Evolutionary conservation across 495 filamentous ascomycete genomes (phyloP).

Genomic region (Penicillium mononematosum): DNA sequence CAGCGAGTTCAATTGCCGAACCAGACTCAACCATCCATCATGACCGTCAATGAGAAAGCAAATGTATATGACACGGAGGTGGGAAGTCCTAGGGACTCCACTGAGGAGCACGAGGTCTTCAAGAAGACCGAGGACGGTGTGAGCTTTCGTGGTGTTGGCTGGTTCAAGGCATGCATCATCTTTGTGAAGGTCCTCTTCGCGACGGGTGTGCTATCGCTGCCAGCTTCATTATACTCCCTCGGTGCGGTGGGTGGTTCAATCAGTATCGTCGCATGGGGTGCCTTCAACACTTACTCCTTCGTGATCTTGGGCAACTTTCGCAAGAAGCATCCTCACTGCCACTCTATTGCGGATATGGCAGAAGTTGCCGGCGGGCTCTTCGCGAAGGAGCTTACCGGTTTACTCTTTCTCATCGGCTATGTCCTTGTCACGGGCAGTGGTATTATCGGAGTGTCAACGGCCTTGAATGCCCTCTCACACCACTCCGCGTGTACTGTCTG

Average conservation of each 20-base stretch:
- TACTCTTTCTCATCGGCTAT: constrained; percentile 47
- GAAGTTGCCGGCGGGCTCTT: constrained; percentile 58
- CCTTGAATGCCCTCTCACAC: constrained; percentile 48
- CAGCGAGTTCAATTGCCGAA: not conserved
- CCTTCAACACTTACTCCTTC: constrained; percentile 53
- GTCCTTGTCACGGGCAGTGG: constrained; percentile 45
- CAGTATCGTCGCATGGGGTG: constrained; percentile 55
- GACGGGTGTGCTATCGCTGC: constrained; percentile 60
- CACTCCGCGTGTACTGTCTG: constrained; percentile 51
- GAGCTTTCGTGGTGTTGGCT: constrained; percentile 54
- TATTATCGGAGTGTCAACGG: constrained; percentile 50
- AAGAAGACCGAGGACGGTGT: constrained; percentile 47
- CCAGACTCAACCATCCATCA: not conserved
- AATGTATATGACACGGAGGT: constrained; percentile 1
- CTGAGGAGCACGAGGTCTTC: constrained; percentile 48
- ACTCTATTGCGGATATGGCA: constrained; percentile 66
- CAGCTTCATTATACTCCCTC: constrained; percentile 56
- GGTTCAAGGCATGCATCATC: constrained; percentile 52
- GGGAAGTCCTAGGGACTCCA: constrained; percentile 10
- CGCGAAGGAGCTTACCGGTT: constrained; percentile 41
- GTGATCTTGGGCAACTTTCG: constrained; percentile 37
- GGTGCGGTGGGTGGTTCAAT: constrained; percentile 59
- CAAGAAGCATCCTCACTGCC: constrained; percentile 35
- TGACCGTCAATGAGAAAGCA: constrained; percentile 7
- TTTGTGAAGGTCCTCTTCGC: constrained; percentile 55